Base-by-base conservation (phyloP, 805 yeast genomes). In the Cephaloascus albidus region DNA sequence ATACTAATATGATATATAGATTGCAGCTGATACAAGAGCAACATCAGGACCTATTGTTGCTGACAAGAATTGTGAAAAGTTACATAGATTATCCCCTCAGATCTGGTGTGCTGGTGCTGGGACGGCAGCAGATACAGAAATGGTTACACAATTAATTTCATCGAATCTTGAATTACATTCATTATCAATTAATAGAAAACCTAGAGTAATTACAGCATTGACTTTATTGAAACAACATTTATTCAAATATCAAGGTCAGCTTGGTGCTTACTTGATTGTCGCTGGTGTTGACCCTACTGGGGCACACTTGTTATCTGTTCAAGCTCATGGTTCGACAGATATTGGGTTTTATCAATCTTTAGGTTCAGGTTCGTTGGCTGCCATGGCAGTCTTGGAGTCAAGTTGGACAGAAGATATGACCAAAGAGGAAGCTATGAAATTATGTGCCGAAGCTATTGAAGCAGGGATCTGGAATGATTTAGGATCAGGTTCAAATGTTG, bases 41-140 rank as follows among this genome's bases (percentile, higher is more conserved):
- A 93, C 98, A 3, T 82, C 93, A 30, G 98, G 98, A 12, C 82
- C 81, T 42, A 87, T 93, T 50, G 97, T 93, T 28, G 98, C 98
- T 5, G 97, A 93, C 65, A 93, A 93, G 70, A 93, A 93, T 68
- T 89, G 97, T 72, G 96, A 88, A 56, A 90, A 90, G 63, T 71
- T 93, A 47, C 97, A 90, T 64, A 68, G 94, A 50, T 72, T 89
- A 47, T 75, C 96, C 4, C 96, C 97, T 8, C 76, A 74, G 54
- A 88, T 89, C 57, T 90, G 97, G 97, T 90, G 98, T 78, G 98
- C 98, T 38, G 98, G 98, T 54, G 98, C 98, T 3, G 98, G 98
- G 61, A 93, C 98, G n/a, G 98, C 98, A 23, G 97, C 98, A 5
- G 98, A 93, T 59, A 93, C 97, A 10, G 97, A 93, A 60, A 87